Percentiles rank a stretch among this genome's conserved stretches.
These are phyloP conservation scores for Pseudophaeomoniella oleicola DNA, from an alignment of 2,329 filamentous ascomycete genomes.

Conservation along the genomic window DNA sequence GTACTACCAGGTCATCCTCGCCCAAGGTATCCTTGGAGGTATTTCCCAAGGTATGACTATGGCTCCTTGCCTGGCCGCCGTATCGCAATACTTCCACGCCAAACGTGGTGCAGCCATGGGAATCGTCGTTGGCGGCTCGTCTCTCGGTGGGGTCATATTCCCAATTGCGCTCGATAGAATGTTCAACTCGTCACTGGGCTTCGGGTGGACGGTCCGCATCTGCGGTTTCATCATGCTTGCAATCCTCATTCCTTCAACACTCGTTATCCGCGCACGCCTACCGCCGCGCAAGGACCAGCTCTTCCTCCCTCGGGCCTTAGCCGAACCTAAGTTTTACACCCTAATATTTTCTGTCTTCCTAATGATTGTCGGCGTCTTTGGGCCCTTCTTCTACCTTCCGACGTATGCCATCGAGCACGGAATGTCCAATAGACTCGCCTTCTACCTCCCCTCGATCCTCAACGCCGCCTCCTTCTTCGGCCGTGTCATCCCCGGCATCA, in stretches of 20 bases:
- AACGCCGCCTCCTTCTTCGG: slow-evolving; percentile 20
- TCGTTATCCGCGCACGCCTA: slow-evolving; percentile 12
- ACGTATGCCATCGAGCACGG: slow-evolving; percentile 13
- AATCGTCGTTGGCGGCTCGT: slow-evolving; percentile 18
- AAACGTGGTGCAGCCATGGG: slow-evolving; percentile 15
- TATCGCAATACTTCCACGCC: slow-evolving; percentile 16
- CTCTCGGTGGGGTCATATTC: slow-evolving; percentile 39
- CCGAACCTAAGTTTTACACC: slow-evolving; percentile 10
- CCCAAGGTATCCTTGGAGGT: slow-evolving; percentile 20
- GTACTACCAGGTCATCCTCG: slow-evolving; percentile 24
- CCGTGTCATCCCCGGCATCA: slow-evolving; percentile 18
- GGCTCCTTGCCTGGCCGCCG: slow-evolving; percentile 16
- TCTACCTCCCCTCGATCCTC: slow-evolving; percentile 17
- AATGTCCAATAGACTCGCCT: slow-evolving; percentile 11
- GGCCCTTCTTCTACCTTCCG: slow-evolving; percentile 18
- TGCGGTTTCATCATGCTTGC: slow-evolving; percentile 37
- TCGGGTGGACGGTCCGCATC: slow-evolving; percentile 39
- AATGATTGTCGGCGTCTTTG: slow-evolving; percentile 15
- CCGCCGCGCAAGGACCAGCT: slow-evolving; percentile 13
- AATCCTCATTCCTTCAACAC: slow-evolving; percentile 24
- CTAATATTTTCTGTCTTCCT: slow-evolving; percentile 12
- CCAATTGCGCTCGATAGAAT: slow-evolving; percentile 34
- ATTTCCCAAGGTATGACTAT: slow-evolving; percentile 16
- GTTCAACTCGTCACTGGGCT: slow-evolving; percentile 30
- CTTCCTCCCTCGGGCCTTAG: slow-evolving; percentile 11